Evolutionary conservation across 2,329 filamentous ascomycete genomes (phyloP).

Genomic region (Polytolypa hystricis): DNA sequence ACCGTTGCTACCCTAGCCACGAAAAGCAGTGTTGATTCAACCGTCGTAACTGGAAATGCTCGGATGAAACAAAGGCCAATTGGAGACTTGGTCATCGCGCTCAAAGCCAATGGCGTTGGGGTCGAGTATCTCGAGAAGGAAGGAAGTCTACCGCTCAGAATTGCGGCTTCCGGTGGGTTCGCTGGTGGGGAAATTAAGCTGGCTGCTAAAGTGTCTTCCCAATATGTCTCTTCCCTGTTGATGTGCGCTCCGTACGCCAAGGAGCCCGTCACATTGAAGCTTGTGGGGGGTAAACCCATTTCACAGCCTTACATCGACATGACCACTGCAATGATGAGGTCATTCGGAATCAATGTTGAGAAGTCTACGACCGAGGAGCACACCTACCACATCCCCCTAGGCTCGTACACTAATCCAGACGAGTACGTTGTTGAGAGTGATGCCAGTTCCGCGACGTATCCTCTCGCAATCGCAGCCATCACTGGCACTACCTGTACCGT

Average conservation of each 20-base stretch:
- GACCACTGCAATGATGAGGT: slow-evolving; percentile 95
- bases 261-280: slow-evolving; percentile 74
- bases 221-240: slow-evolving; percentile 92
- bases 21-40: slow-evolving; percentile 52
- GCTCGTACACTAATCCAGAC: slow-evolving; percentile 67
- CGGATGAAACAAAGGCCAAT: slow-evolving; percentile 96
- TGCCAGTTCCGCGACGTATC: slow-evolving; percentile 94
- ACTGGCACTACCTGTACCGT: slow-evolving; percentile 92
- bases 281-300: slow-evolving; percentile 95
- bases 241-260: slow-evolving; percentile 98
- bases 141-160: slow-evolving; percentile 70
- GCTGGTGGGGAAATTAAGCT: slow-evolving; percentile 80
- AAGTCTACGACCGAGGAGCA: slow-evolving; percentile 68
- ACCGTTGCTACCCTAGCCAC: slow-evolving; percentile 78
- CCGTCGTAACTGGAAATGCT: slow-evolving; percentile 80
- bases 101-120: slow-evolving; percentile 74
- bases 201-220: slow-evolving; percentile 92
- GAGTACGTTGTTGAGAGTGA: slow-evolving; percentile 94
- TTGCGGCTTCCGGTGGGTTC: slow-evolving; percentile 73
- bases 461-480: slow-evolving; percentile 84
- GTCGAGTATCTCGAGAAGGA: slow-evolving; percentile 78
- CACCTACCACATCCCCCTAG: slow-evolving; percentile 87
- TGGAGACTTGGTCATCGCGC: slow-evolving; percentile 80
- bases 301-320: slow-evolving; percentile 97
- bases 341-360: slow-evolving; percentile 74